Conservation (phyloP, 1,284 basidiomycete genomes). For the Ganoderma sp. region DNA sequence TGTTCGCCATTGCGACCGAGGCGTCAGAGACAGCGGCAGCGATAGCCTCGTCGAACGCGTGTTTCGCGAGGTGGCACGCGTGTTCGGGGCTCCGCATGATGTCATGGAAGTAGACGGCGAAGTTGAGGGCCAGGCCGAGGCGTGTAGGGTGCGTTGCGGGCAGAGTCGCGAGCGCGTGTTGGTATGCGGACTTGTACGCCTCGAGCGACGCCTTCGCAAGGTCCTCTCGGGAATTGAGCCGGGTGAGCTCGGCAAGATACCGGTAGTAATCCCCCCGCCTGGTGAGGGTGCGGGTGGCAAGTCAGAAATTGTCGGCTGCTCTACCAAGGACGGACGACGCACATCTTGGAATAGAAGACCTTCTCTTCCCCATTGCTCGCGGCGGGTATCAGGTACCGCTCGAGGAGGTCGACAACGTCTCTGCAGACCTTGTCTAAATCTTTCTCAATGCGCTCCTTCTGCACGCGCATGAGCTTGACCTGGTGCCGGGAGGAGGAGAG, state of each 20-base stretch:
- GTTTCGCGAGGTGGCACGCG: constrained; percentile 88
- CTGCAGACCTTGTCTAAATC: constrained; percentile 63
- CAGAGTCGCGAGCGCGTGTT: constrained; percentile 62
- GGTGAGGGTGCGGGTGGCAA: neutral
- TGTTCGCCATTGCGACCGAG: constrained; percentile 46
- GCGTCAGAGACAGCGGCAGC: constrained; percentile 47
- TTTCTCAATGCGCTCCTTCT: constrained; percentile 60
- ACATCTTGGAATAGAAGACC: constrained; percentile 77
- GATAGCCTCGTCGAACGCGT: constrained; percentile 74
- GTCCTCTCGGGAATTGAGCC: constrained; percentile 49
- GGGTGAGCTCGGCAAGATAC: constrained; percentile 68
- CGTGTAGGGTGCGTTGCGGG: constrained; percentile 72
- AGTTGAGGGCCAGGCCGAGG: constrained; percentile 93
- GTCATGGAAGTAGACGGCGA: constrained; percentile 97
- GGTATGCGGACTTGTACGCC: constrained; percentile 72
- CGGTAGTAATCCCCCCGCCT: constrained; percentile 77
- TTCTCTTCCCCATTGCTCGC: constrained; percentile 65
- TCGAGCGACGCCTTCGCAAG: constrained; percentile 61
- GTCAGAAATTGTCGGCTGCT: neutral
- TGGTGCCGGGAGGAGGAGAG: constrained; percentile 45
- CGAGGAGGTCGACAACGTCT: constrained; percentile 62
- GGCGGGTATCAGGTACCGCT: constrained; percentile 58
- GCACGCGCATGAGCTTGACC: constrained; percentile 53
- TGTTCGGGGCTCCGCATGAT: constrained; percentile 91
- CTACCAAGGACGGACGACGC: constrained; percentile 30